phyloP scores from a whole-genome alignment of 108 stramenopile species.

The Cylindrotheca fusiformis region DNA sequence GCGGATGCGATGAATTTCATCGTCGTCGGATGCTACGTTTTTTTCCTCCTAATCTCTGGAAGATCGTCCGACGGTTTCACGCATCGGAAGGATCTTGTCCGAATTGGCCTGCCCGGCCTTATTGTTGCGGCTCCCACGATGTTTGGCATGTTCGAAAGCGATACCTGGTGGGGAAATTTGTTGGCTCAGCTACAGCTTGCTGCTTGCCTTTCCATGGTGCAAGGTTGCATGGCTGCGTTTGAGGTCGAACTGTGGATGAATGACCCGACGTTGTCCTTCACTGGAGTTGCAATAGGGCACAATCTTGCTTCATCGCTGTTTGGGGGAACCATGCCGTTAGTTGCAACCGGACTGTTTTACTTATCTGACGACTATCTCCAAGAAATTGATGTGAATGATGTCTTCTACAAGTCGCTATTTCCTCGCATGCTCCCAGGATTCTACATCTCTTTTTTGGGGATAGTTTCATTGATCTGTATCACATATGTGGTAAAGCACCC shows the following conservation, averaged over 20 bases:
- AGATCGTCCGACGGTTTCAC: constrained; percentile 50
- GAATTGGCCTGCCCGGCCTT: constrained; percentile 56
- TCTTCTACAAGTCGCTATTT: constrained; percentile 32
- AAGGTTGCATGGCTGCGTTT: constrained; percentile 64
- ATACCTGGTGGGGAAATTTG: constrained; percentile 41
- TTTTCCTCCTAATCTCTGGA: constrained; percentile 40
- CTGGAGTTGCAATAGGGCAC: constrained; percentile 67
- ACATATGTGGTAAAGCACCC: constrained; percentile 47
- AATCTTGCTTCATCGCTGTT: constrained; percentile 54
- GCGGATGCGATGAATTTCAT: constrained; percentile 61
- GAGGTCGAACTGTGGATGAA: constrained; percentile 74
- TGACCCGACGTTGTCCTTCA: constrained; percentile 64
- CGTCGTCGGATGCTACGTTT: constrained; percentile 51
- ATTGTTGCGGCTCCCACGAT: constrained; percentile 57
- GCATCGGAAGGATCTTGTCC: constrained; percentile 55
- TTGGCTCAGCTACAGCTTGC: constrained; percentile 54
- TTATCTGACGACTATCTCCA: constrained; percentile 17
- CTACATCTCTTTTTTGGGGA: constrained; percentile 51
- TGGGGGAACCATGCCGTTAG: constrained; percentile 67
- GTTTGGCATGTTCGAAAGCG: constrained; percentile 69
- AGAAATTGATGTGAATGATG: constrained; percentile 22
- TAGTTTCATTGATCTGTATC: constrained; percentile 34
- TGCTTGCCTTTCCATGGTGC: constrained; percentile 43
- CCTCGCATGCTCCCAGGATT: constrained; percentile 57
- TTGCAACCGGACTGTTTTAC: constrained; percentile 62